phyloP scores from a whole-genome alignment of 2,329 filamentous ascomycete genomes.

The Colletotrichum magnum region DNA sequence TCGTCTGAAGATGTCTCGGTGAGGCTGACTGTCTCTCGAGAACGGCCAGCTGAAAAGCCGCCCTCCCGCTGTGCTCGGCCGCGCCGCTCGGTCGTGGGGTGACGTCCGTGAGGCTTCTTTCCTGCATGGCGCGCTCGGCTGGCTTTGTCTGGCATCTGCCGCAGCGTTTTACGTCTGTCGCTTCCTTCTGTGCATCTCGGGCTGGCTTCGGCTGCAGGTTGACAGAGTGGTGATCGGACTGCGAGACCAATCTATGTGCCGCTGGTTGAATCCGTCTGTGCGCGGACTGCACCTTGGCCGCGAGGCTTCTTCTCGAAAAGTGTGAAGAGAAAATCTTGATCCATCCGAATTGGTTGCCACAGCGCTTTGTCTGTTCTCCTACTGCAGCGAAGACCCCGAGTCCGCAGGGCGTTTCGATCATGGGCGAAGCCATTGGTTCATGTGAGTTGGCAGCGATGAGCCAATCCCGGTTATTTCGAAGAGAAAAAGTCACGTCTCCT shows the following conservation, averaged over 20 bases:
- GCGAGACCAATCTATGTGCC: background rate
- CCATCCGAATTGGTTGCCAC: no score
- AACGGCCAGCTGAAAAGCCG: background rate
- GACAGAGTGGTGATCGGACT: background rate
- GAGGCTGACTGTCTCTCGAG: conserved; percentile 21
- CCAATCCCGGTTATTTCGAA: no score
- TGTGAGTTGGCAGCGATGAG: no score
- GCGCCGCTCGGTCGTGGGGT: conserved; percentile 9
- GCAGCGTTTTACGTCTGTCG: conserved; percentile 5
- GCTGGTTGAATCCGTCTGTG: no score
- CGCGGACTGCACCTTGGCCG: no score
- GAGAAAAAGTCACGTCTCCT: no score
- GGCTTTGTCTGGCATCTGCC: background rate
- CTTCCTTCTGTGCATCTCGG: conserved; percentile 2
- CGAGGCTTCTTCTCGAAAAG: no score
- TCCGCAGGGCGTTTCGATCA: no score
- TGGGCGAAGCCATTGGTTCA: no score
- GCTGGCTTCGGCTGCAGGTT: background rate
- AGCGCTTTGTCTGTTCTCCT: no score
- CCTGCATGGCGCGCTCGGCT: conserved; percentile 12
- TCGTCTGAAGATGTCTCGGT: conserved; percentile 17
- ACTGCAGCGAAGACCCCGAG: no score
- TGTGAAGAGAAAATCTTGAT: no score
- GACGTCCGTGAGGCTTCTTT: background rate
- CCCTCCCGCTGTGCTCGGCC: background rate